These are phyloP conservation scores for Brassica incana DNA, from an alignment of 345 rosid genomes.

Conservation along the genomic window DNA sequence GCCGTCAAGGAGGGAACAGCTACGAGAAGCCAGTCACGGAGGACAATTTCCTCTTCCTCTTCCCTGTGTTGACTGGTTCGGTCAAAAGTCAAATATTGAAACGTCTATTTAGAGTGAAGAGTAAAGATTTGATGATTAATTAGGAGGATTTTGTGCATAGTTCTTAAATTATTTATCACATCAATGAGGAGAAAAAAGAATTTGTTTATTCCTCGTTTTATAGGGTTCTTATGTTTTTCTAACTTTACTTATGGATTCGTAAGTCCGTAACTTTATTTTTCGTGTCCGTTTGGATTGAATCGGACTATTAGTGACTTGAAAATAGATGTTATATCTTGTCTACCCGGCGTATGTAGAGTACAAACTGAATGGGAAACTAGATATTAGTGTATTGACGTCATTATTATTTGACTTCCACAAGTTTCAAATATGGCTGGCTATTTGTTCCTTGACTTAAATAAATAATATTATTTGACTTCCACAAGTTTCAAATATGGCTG, in stretches of 20 bases:
- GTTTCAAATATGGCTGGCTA: constrained; percentile 32
- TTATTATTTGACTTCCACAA: constrained; percentile 23
- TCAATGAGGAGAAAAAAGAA: background rate
- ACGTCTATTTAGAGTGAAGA: constrained; percentile 26
- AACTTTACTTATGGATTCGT: background rate
- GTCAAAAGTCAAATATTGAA: constrained; percentile 40
- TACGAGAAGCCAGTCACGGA: constrained; percentile 21
- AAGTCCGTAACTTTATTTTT: background rate
- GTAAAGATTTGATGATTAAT: constrained; percentile 36
- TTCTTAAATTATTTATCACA: constrained; percentile 23
- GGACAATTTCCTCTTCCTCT: constrained; percentile 36
- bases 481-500: constrained; percentile 33
- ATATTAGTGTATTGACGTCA: constrained; percentile 20
- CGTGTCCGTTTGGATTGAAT: background rate
- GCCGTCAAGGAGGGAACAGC: constrained; percentile 31
- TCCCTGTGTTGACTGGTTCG: constrained; percentile 27
- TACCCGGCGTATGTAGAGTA: background rate
- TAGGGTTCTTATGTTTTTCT: background rate
- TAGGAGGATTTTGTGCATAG: constrained; percentile 39
- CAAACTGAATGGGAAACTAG: background rate
- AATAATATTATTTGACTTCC: constrained; percentile 17
- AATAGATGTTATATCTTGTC: background rate
- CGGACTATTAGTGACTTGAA: background rate
- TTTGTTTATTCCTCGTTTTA: background rate
- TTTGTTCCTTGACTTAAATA: background rate